Percentiles rank a stretch among this genome's conserved stretches.
phyloP scores from a whole-genome alignment of 345 rosid species.

The Salix suchowensis region DNA sequence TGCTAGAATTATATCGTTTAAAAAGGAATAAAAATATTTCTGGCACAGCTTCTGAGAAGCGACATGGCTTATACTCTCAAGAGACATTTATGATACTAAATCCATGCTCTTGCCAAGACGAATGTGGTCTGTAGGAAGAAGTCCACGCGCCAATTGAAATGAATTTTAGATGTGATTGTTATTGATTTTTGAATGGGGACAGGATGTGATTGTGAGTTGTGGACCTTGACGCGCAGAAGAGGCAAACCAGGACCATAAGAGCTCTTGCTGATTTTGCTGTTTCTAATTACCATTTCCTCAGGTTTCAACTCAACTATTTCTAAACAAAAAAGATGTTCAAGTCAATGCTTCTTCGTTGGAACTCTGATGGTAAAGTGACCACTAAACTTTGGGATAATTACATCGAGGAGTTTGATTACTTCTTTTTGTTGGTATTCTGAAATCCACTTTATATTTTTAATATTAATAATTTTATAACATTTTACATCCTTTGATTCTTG shows the following conservation, averaged over 20 bases:
- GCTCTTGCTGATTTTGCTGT: not conserved
- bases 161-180: not conserved
- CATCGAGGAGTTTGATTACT: too few relatives aligned
- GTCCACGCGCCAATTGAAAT: not conserved
- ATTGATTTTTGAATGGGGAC: not conserved
- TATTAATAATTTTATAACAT: too few relatives aligned
- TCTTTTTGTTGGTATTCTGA: too few relatives aligned
- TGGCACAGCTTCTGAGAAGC: not conserved
- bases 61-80: not conserved
- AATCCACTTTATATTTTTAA: too few relatives aligned
- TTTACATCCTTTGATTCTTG: too few relatives aligned
- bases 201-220: not conserved
- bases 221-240: not conserved
- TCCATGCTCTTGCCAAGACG: not conserved
- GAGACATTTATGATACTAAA: not conserved
- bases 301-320: not conserved
- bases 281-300: not conserved
- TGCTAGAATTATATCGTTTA: not conserved
- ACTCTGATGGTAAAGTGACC: not conserved
- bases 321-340: too few relatives aligned
- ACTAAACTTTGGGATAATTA: too few relatives aligned
- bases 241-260: not conserved
- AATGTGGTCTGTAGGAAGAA: not conserved
- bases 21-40: not conserved
- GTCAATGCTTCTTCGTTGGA: too few relatives aligned